phyloP scores from a whole-genome alignment of 768 basidiomycete genomes.

The Boletus subparvulus region DNA sequence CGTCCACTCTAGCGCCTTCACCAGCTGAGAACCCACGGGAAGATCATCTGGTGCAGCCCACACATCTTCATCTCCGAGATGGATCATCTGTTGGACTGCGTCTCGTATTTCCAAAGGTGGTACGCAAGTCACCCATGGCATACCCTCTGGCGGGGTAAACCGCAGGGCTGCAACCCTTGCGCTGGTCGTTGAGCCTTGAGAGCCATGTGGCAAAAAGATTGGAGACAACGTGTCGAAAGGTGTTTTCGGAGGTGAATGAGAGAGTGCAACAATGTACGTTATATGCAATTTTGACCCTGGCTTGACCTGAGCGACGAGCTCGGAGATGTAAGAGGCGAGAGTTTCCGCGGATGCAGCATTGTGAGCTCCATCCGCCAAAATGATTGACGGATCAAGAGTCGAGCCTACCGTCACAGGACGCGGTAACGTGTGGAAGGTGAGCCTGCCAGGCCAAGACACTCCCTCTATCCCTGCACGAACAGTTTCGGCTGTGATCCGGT shows the following conservation, averaged over 20 bases:
- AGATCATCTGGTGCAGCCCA: conserved; percentile 42
- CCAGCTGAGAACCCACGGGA: conserved; percentile 36
- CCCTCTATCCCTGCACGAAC: conserved; percentile 57
- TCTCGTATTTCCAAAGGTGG: conserved; percentile 48
- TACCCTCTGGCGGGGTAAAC: conserved; percentile 80
- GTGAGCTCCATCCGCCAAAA: conserved; percentile 93
- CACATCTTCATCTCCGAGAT: conserved; percentile 40
- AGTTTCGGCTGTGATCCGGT: conserved; percentile 44
- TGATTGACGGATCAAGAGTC: conserved; percentile 26
- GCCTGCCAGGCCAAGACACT: conserved; percentile 78
- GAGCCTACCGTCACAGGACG: conserved; percentile 18
- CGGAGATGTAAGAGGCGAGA: conserved; percentile 58
- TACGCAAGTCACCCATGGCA: conserved; percentile 90
- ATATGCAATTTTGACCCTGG: conserved; percentile 37
- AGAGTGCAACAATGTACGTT: conserved; percentile 79
- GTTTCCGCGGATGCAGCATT: conserved; percentile 75
- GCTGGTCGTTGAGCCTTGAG: conserved; percentile 28
- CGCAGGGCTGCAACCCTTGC: conserved; percentile 52
- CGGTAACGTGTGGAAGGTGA: conserved; percentile 60
- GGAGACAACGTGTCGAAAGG: conserved; percentile 69
- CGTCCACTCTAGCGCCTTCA: conserved; percentile 52
- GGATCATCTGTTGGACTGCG: conserved; percentile 43
- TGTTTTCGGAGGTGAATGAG: conserved; percentile 84
- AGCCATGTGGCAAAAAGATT: conserved; percentile 49
- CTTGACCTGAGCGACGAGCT: conserved; percentile 31